Conservation (phyloP, 257 asterid species). For the Jaltomata sinuosa region DNA sequence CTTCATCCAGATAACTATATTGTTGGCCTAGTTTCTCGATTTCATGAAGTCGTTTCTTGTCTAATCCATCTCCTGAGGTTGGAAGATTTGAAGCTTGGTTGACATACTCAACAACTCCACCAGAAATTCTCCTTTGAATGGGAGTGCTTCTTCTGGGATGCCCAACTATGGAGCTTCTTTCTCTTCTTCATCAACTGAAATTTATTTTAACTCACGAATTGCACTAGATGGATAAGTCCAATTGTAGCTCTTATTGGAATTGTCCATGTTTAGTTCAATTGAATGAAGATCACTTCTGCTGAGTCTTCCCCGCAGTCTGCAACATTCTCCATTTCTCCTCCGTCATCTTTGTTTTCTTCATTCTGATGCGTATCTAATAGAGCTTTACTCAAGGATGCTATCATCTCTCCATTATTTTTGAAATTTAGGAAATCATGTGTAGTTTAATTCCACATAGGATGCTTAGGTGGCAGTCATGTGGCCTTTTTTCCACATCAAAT, state of each 20-base stretch:
- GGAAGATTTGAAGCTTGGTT: slow-evolving; percentile 18
- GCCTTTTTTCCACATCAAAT: no score
- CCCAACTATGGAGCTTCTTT: slow-evolving; percentile 36
- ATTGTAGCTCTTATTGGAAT: slow-evolving; percentile 24
- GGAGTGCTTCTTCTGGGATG: slow-evolving; percentile 35
- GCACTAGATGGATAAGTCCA: slow-evolving; percentile 24
- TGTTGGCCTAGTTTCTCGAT: slow-evolving; percentile 42
- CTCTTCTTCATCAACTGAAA: slow-evolving; percentile 26
- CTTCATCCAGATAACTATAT: slow-evolving; percentile 38
- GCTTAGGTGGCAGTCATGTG: no score
- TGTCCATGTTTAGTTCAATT: slow-evolving; percentile 43
- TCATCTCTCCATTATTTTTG: slow-evolving; percentile 26
- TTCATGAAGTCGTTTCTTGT: slow-evolving; percentile 26
- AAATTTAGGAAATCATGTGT: background rate
- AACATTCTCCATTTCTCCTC: slow-evolving; percentile 39
- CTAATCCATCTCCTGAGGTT: slow-evolving; percentile 23
- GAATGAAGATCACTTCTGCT: slow-evolving; percentile 67
- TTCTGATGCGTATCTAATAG: no score
- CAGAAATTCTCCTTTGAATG: slow-evolving; percentile 60
- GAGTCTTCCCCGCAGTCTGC: slow-evolving; percentile 40
- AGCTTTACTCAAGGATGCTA: slow-evolving; percentile 17
- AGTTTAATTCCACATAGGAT: no score
- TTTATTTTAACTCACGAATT: slow-evolving; percentile 12
- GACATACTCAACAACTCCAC: slow-evolving; percentile 49
- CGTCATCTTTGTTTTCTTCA: slow-evolving; percentile 34